Conservation (phyloP, 352 stramenopile genomes). For the Globisporangium perplexum region DNA sequence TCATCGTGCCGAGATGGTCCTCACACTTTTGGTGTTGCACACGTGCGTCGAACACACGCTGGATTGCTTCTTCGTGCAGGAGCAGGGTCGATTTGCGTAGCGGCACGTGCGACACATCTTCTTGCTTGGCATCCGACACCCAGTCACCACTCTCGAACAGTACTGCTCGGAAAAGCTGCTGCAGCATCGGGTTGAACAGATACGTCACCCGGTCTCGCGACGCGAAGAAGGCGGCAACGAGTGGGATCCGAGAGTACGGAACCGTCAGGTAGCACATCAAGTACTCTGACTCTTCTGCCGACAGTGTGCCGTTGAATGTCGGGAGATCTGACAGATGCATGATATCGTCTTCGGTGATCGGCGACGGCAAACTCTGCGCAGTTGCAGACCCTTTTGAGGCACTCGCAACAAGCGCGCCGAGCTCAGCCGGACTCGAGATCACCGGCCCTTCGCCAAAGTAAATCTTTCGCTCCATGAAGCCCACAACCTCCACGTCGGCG, state of each 20-base stretch:
- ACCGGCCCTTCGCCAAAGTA: constrained; percentile 86
- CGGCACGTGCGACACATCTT: constrained; percentile 71
- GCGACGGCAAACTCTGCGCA: constrained; percentile 18
- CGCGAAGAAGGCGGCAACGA: constrained; percentile 97
- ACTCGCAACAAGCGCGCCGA: constrained; percentile 51
- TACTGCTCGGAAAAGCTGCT: constrained; percentile 80
- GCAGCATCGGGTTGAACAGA: constrained; percentile 79
- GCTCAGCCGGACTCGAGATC: constrained; percentile 70
- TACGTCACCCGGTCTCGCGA: constrained; percentile 87
- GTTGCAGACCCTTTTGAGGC: constrained; percentile 35
- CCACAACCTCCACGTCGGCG: constrained; percentile 82
- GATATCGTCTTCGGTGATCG: constrained; percentile 96
- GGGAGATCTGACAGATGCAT: constrained; percentile 96
- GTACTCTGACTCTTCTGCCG: constrained; percentile 95
- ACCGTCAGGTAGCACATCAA: constrained; percentile 98
- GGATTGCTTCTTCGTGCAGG: constrained; percentile 75
- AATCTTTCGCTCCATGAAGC: constrained; percentile 84
- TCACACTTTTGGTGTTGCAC: constrained; percentile 77
- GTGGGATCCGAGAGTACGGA: constrained; percentile 97
- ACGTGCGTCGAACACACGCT: constrained; percentile 64
- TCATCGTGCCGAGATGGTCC: constrained; percentile 92
- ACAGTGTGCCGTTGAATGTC: constrained; percentile 95
- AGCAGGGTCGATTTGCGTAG: constrained; percentile 79
- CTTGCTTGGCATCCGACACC: constrained; percentile 52
- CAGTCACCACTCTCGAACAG: constrained; percentile 89